phyloP scores from a whole-genome alignment of 164 flowering plant genomes.

The Saururus chinensis region DNA sequence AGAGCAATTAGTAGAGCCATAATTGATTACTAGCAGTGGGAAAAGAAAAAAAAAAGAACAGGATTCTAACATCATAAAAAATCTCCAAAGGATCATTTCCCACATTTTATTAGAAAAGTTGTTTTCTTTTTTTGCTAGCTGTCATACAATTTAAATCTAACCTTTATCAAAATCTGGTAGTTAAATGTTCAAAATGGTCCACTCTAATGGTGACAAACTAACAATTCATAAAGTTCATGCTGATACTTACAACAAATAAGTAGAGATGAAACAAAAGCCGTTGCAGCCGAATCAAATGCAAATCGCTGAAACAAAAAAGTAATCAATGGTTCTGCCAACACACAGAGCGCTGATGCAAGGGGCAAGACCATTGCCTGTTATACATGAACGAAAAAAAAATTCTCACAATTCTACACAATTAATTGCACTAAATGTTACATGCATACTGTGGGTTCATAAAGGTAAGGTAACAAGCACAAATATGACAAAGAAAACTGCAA shows the following conservation, averaged over 20 bases:
- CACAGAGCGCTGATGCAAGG: conserved; percentile 11
- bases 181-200: background rate
- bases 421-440: too few species aligned
- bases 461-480: too few species aligned
- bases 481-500: too few species aligned
- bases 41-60: background rate
- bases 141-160: too few species aligned
- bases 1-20: background rate
- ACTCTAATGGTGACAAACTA: background rate
- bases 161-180: too few species aligned
- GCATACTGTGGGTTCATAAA: too few species aligned
- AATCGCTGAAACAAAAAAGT: conserved; percentile 18
- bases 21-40: background rate
- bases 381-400: conserved; percentile 2
- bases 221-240: background rate
- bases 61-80: too few species aligned
- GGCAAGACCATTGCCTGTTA: conserved; percentile 21
- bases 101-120: too few species aligned
- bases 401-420: too few species aligned
- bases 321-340: conserved; percentile 18
- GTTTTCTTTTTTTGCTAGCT: too few species aligned
- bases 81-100: too few species aligned
- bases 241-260: conserved; percentile 20
- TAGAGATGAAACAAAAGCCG: conserved; percentile 19
- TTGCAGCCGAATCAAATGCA: conserved; percentile 22